Base-by-base conservation (phyloP, 1,139 yeast genomes). In the Lodderomyces parapsilosis region DNA sequence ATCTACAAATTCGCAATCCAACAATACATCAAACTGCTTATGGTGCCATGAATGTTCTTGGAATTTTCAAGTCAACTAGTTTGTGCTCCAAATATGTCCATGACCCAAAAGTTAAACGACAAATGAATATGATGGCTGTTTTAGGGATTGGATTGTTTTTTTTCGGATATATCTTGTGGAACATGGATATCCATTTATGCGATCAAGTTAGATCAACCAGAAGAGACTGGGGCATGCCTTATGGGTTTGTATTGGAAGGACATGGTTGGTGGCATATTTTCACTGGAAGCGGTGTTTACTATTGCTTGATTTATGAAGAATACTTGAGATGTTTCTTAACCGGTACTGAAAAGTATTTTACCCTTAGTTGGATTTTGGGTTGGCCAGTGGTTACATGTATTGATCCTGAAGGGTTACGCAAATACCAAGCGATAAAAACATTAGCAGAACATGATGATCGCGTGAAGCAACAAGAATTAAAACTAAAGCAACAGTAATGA, bases 251-350 rank as follows among this genome's bases (percentile, higher is more conserved):
- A 9, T 71, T 93, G 32, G 99, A 93, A 60, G 86, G 96, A 27
- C 99, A 93, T 59, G 96, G 96, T 14, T 93, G 98, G 98, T 93
- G 99, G 99, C 99, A 93, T 60, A 68, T 88, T 25, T 75, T 88
- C 49, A 88, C 96, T 0, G 95, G 95, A 2, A 69, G 81, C 10
- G 96, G 96, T 2, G 71, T 75, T 10, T 76, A 75, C 53, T 71
- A 59, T 53, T 73, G 70, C 48, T 65, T 77, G 48, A 88, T 88
- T 13, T 88, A 87, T 61, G 81, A 76, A 56, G 89, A 86, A 61
- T 86, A 83, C 57, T 68, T 87, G 54, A 77, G 94, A 52, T 67
- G 81, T 37, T 78, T 79, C 58, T 71, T 83, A 49, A 72, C 74
- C 37, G 81, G 80, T 14, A 69, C 71, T 13, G 74, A 78, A 35